These are phyloP conservation scores for Trichoderma koningii DNA, from an alignment of 2,329 filamentous ascomycete species.

Conservation along the genomic window DNA sequence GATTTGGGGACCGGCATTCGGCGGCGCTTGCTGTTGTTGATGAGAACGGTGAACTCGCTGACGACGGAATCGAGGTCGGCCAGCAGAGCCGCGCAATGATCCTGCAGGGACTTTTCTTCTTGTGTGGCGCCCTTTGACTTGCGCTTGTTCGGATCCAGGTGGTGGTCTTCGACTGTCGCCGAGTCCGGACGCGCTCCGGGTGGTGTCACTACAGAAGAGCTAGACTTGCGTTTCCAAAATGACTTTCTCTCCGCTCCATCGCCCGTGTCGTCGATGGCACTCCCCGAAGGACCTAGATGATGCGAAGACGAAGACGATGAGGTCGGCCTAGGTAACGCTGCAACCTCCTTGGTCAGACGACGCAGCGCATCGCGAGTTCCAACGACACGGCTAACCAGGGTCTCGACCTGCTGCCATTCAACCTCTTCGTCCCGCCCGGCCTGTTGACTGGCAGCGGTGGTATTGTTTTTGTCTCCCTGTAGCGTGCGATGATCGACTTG, in stretches of 20 bases:
- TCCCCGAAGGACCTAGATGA: slow-evolving; percentile 47
- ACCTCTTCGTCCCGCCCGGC: slow-evolving; percentile 63
- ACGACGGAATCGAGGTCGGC: slow-evolving; percentile 83
- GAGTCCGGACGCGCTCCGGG: slow-evolving; percentile 43
- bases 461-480: background rate
- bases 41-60: slow-evolving; percentile 74
- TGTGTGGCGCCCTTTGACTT: slow-evolving; percentile 45
- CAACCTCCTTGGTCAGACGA: slow-evolving; percentile 81
- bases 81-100: slow-evolving; percentile 81
- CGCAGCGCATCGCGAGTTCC: slow-evolving; percentile 87
- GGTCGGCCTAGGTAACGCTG: slow-evolving; percentile 48
- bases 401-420: slow-evolving; percentile 86
- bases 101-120: slow-evolving; percentile 70
- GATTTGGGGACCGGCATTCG: slow-evolving; percentile 60
- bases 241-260: slow-evolving; percentile 63
- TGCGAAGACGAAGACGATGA: slow-evolving; percentile 30
- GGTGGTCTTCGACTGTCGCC: slow-evolving; percentile 39
- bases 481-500: slow-evolving; percentile 36
- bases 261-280: slow-evolving; percentile 47
- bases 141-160: slow-evolving; percentile 36
- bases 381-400: slow-evolving; percentile 80
- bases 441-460: slow-evolving; percentile 23
- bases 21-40: slow-evolving; percentile 77
- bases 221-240: slow-evolving; percentile 92
- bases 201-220: slow-evolving; percentile 50